Conservation (phyloP, 176 grass and related monocot species). For the Musa beccarii region DNA sequence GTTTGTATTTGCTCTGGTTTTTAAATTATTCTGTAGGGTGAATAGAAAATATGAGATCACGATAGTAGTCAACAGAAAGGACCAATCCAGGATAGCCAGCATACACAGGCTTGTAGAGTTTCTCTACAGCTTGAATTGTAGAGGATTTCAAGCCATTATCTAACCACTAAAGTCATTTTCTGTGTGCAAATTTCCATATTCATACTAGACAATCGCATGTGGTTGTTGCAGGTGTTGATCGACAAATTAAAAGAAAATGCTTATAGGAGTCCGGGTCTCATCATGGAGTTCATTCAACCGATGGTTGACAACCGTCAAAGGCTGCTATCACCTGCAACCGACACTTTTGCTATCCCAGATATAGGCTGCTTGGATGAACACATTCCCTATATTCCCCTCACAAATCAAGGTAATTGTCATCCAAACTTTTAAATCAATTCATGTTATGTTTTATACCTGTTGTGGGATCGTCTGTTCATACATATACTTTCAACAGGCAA, state of each 20-base stretch:
- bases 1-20: too few species aligned
- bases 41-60: not conserved
- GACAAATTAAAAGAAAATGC: conserved; percentile 64
- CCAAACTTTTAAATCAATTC: not conserved
- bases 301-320: conserved; percentile 11
- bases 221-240: conserved; percentile 35
- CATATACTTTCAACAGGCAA: conserved; percentile 24
- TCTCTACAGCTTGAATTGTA: not conserved
- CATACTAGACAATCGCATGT: not conserved
- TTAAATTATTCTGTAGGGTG: not conserved
- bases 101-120: too few species aligned
- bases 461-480: not conserved
- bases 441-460: not conserved
- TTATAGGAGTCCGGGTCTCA: conserved; percentile 45
- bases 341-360: not conserved
- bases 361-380: conserved; percentile 23
- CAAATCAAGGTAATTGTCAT: conserved; percentile 16
- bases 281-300: conserved; percentile 50
- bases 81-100: not conserved
- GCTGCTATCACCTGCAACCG: conserved; percentile 6
- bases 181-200: not conserved
- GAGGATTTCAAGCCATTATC: not conserved
- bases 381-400: conserved; percentile 2
- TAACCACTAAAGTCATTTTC: not conserved
- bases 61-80: not conserved